Evolutionary conservation across 1,284 basidiomycete species (phyloP).

Genomic region (Trichosporon coremiiforme): DNA sequence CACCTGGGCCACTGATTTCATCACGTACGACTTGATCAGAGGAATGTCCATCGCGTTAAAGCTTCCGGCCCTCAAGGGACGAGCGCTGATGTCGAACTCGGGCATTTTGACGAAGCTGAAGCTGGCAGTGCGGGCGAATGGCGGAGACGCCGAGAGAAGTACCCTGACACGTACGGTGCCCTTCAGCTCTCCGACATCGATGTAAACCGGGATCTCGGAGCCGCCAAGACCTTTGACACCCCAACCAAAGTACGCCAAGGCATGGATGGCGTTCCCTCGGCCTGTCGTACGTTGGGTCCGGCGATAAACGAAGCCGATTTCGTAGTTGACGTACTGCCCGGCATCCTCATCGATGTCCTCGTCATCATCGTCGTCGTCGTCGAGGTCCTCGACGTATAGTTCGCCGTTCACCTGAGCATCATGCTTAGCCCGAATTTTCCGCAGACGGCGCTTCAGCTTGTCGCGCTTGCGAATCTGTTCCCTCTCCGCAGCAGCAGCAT

Average conservation of each 20-base stretch:
- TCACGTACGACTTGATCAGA: constrained; percentile 51
- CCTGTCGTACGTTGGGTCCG: constrained; percentile 34
- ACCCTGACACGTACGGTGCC: constrained; percentile 48
- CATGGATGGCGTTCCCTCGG: constrained; percentile 52
- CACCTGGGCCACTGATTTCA: constrained; percentile 51
- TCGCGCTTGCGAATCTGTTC: constrained; percentile 21
- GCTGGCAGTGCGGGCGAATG: constrained; percentile 52
- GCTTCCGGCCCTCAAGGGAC: constrained; percentile 49
- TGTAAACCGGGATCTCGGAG: constrained; percentile 51
- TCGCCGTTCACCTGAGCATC: neutral
- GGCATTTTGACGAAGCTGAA: constrained; percentile 55
- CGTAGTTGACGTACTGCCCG: constrained; percentile 55
- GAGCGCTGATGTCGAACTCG: constrained; percentile 55
- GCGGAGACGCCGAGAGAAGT: constrained; percentile 53
- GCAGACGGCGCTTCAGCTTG: neutral
- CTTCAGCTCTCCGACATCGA: constrained; percentile 46
- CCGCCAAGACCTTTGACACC: constrained; percentile 53
- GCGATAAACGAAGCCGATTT: constrained; percentile 52
- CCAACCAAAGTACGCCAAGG: constrained; percentile 52
- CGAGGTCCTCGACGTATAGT: neutral
- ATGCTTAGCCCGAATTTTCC: neutral
- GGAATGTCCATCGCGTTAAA: constrained; percentile 57
- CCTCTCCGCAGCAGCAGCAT: constrained; percentile 7
- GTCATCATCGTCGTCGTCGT: neutral
- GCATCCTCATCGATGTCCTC: constrained; percentile 37